Evolutionary conservation across 441 rosid genomes (phyloP), one percentile per base, ranked within the genome.

Genomic region (Croton setiger): DNA sequence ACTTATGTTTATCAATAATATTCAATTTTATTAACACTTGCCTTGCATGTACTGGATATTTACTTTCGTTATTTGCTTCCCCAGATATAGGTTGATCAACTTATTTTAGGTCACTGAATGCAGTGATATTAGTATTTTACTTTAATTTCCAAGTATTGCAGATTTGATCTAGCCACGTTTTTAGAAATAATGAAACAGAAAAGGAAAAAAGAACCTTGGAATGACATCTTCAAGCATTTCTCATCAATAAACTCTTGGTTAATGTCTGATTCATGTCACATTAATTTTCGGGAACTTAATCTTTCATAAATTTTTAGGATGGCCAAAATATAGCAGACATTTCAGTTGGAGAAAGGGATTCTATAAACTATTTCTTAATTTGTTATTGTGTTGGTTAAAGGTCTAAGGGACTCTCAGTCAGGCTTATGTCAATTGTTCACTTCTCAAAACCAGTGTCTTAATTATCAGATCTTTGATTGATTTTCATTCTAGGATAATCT

Each of bases 381-480:
- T 47, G 31, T 27, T 27, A 64, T 4, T 7, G 13, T 2, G n/a
- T 13, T 33, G 53, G 43, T 59, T 57, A 45, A 43, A 6, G 55
- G 3, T 3, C 20, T 15, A 47, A 17, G 51, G 18, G 36, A 60
- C 66, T 39, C 17, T 6, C 17, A 8, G 5, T 17, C 31, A n/a
- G 39, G 21, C 51, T 43, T 36, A 21, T 31, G n/a, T 45, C 41
- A 49, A 57, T 44, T 57, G 58, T 44, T 59, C 59, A 3, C 41
- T 10, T 65, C 18, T 44, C 37, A 57, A 43, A 45, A 57, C 58
- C 35, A 51, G 41, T 67, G 20, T n/a, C 61, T 41, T 64, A 23
- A 41, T 4, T 17, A 7, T 55, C n/a, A 63, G 55, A n/a, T 33
- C 47, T 55, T 31, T 71, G 21, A 37, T 62, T 66, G 21, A 62